Base-by-base conservation (phyloP, 1,139 yeast genomes). In the Suhomyces yuchorum region DNA sequence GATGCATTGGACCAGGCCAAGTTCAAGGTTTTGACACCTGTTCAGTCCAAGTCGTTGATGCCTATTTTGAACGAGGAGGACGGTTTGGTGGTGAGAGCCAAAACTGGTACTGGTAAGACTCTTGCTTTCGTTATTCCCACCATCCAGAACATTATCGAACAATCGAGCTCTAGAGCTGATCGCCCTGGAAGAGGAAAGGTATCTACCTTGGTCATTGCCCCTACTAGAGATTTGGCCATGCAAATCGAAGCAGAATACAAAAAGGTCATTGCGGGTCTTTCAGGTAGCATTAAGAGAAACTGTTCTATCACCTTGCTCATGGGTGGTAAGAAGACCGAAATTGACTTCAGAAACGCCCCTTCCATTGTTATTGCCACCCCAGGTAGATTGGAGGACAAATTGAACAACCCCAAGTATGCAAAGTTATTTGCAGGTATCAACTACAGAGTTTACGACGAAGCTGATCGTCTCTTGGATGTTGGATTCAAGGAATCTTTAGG, bases 31-130 rank as follows among this genome's bases (percentile, higher is more conserved):
- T 77, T 91, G 58, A 89, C 97, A 0, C 83, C 88, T 1, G 96
- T 90, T 17, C 98, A 91, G 66, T 84, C 85, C 48, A 76, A 79
- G 56, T 78, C 96, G 5, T 71, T 91, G 42, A 70, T 81, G 47
- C 95, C 95, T 8, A 80, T 86, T 50, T 70, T 89, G 47, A 62
- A 76, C 19, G 77, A 80, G 34, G 70, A 77, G 37, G 66, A 65
- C 11, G 92, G 95, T 54, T 73, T 90, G 47, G 91, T 91, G 22
- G 93, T 89, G 33, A 78, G 96, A 56, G 97, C 97, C 32, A 89
- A 89, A 64, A 92, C 98, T 3, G 98, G 97, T 62, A 92, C 97
- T 1, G 98, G 97, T 59, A 92, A 92, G 66, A 92, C 97, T 0
- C 82, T 88, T 52, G 96, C 97, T 0, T 92, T 90, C 64, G 83